Conservation (phyloP, 345 rosid genomes). For the Gynandropsis gynandra region DNA sequence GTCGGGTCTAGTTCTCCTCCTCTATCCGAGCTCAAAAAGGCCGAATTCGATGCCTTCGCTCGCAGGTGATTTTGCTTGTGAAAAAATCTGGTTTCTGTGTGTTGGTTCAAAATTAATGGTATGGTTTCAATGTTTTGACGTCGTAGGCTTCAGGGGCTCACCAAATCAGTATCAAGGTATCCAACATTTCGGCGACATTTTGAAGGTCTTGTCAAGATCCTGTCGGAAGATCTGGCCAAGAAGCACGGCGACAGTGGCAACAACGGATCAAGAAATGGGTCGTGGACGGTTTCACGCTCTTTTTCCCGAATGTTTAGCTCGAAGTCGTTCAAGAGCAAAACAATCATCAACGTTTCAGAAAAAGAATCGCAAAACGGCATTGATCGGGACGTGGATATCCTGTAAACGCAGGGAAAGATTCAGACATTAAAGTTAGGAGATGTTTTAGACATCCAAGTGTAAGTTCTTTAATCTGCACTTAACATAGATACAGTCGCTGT, state of each 20-base stretch:
- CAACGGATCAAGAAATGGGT: too few species aligned
- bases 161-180: constrained; percentile 73
- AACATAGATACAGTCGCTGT: too few species aligned
- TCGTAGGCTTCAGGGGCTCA: constrained; percentile 79
- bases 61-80: constrained; percentile 65
- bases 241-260: constrained; percentile 37
- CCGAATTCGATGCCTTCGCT: constrained; percentile 87
- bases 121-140: too few species aligned
- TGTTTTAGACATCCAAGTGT: too few species aligned
- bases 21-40: constrained; percentile 61
- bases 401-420: constrained; percentile 30
- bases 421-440: too few species aligned
- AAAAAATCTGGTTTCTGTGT: neutral
- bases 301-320: too few species aligned
- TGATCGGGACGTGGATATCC: constrained; percentile 35
- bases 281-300: too few species aligned
- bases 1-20: constrained; percentile 48
- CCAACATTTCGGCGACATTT: constrained; percentile 75
- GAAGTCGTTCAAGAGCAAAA: too few species aligned
- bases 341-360: constrained; percentile 40
- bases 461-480: too few species aligned
- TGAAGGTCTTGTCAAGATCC: constrained; percentile 37
- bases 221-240: constrained; percentile 55
- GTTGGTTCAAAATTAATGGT: too few species aligned
- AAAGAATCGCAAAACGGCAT: constrained; percentile 34